A percentile compares a stretch with the other conserved stretches of the same genome.
Conservation (phyloP, 2,329 filamentous ascomycete species). For the Truncatella angustata region DNA sequence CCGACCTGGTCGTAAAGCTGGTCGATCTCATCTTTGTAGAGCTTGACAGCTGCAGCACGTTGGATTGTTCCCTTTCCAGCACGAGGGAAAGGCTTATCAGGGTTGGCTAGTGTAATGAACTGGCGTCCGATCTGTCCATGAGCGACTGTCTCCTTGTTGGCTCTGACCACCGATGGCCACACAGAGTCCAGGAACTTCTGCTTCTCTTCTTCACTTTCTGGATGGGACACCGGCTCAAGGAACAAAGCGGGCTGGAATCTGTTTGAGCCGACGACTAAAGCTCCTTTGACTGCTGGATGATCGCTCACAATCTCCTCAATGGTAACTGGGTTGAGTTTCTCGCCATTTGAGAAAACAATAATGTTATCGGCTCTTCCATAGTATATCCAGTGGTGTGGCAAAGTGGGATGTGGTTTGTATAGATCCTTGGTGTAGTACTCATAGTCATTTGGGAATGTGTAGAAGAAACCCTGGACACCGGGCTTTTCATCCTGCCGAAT, state of each 20-base stretch:
- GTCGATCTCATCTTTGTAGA: slow-evolving; percentile 44
- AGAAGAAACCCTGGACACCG: slow-evolving; percentile 33
- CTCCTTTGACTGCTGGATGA: slow-evolving; percentile 38
- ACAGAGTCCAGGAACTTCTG: slow-evolving; percentile 37
- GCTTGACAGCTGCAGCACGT: slow-evolving; percentile 33
- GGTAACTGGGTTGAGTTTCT: slow-evolving; percentile 48
- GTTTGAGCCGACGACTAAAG: slow-evolving; percentile 43
- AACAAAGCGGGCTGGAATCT: slow-evolving; percentile 46
- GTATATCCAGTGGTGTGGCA: slow-evolving; percentile 36
- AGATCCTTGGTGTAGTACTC: slow-evolving; percentile 46
- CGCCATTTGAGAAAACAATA: slow-evolving; percentile 48
- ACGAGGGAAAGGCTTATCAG: slow-evolving; percentile 40
- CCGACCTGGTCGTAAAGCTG: slow-evolving; percentile 32
- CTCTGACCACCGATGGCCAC: slow-evolving; percentile 41
- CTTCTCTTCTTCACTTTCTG: slow-evolving; percentile 24
- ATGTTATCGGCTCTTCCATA: slow-evolving; percentile 41
- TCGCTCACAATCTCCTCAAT: slow-evolving; percentile 38
- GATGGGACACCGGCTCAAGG: slow-evolving; percentile 38
- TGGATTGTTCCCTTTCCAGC: slow-evolving; percentile 47
- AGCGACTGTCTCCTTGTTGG: slow-evolving; percentile 41
- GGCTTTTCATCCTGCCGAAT: slow-evolving; percentile 19
- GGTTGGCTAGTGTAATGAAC: slow-evolving; percentile 36
- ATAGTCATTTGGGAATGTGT: slow-evolving; percentile 35
- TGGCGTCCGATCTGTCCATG: slow-evolving; percentile 44
- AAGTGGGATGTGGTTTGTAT: slow-evolving; percentile 37